Conservation (phyloP, 2,329 filamentous ascomycete species). For the Aureobasidium vineae region DNA sequence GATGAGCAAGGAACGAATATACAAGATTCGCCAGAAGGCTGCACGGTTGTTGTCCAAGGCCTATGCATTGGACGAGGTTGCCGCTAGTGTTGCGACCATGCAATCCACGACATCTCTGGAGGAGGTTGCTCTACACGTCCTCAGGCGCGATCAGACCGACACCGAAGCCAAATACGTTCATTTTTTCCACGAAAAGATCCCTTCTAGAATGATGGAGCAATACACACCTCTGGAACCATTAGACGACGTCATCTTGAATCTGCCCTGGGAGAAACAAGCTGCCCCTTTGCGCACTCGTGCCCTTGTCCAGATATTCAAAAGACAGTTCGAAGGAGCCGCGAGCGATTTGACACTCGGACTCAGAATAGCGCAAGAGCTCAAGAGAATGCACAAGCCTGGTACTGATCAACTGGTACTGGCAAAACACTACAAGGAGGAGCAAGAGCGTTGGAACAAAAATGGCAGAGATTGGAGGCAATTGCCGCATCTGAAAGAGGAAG, state of each 20-base stretch:
- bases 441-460: conserved; percentile 40
- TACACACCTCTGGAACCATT: conserved; percentile 67
- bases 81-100: conserved; percentile 79
- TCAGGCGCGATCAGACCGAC: conserved; percentile 67
- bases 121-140: conserved; percentile 69
- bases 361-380: conserved; percentile 49
- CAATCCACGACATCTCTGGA: conserved; percentile 74
- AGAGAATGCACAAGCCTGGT: conserved; percentile 46
- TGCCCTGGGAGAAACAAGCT: conserved; percentile 63
- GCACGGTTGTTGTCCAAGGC: conserved; percentile 74
- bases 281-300: conserved; percentile 71
- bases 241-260: conserved; percentile 63
- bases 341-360: conserved; percentile 69
- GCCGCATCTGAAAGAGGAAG: conserved; percentile 56
- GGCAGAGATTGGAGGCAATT: conserved; percentile 51
- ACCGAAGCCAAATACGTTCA: conserved; percentile 81
- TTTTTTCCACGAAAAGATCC: conserved; percentile 90
- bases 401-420: conserved; percentile 55
- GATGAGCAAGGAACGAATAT: conserved; percentile 72
- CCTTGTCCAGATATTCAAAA: conserved; percentile 71
- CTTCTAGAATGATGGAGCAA: conserved; percentile 68
- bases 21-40: conserved; percentile 76
- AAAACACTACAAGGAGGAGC: conserved; percentile 44
- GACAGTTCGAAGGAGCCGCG: conserved; percentile 67
- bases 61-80: conserved; percentile 79